Base-by-base conservation (phyloP, 192 early-diverging fungal species). In the Rhizophagus prolifer region DNA sequence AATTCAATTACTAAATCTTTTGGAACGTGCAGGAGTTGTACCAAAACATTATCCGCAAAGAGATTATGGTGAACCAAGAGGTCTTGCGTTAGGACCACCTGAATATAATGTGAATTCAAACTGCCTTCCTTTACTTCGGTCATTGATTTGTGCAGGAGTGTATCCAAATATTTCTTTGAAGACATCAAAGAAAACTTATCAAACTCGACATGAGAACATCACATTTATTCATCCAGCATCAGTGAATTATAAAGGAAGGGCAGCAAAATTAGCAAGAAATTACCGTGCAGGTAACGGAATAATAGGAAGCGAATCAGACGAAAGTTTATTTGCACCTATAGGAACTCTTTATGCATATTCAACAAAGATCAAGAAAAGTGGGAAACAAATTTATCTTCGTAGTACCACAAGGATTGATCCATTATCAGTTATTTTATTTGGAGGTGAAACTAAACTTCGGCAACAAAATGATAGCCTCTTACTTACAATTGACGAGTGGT, bases 121-220 rank as follows among this genome's bases (percentile, higher is more conserved):
- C 3, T 84, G 88, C 26, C 82, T 79, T 28, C 85, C 86, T 46
- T 78, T 98, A 19, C 79, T 97, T 41, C 91, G 92, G 36, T 87
- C 90, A 19, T 86, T 93, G 34, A 74, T 98, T 21, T 87, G 92
- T 70, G 95, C 95, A 10, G 96, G 95, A 4, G 82, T 96, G 58
- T 95, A 92, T 77, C 95, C 95, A 0, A 94, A 95, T 58, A 67
- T 84, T 25, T 82, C 83, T 31, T 63, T 79, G 66, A 81, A 82
- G 68, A 79, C 81, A 4, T 77, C 79, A 67, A 84, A 84, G 41
- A 82, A 81, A 67, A 80, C 79, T 25, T 76, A 77, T 70, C 64
- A 79, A 30, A 84, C 83, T 13, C 78, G 81, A 2, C 81, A 84
- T 31, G 83, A 84, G 65, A 82, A 80, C 59, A 80, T 74, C 2